Conservation (phyloP, 495 filamentous ascomycete species). For the Venustampulla echinocandica region DNA sequence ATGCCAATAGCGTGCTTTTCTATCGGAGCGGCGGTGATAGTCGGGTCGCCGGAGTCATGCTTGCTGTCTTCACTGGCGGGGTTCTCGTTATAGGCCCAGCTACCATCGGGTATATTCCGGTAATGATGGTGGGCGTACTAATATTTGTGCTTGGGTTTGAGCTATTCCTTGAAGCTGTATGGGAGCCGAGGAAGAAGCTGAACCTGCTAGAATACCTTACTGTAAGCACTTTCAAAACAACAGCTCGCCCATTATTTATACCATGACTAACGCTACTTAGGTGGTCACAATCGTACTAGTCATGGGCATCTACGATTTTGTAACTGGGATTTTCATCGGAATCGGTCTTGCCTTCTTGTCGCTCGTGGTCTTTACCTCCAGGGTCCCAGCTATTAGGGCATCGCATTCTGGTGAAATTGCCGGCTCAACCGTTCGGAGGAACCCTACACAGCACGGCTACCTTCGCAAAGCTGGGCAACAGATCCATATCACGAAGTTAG, state of each 20-base stretch:
- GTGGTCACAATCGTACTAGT: constrained; percentile 86
- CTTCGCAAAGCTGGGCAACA: constrained; percentile 77
- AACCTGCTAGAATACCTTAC: constrained; percentile 83
- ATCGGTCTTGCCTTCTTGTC: constrained; percentile 87
- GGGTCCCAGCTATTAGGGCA: constrained; percentile 76
- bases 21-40: constrained; percentile 84
- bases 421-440: constrained; percentile 83
- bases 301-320: constrained; percentile 96
- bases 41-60: constrained; percentile 75
- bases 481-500: constrained; percentile 81
- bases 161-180: constrained; percentile 75
- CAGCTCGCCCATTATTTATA: too few species aligned
- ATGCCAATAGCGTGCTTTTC: constrained; percentile 92
- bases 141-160: constrained; percentile 94
- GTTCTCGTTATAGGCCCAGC: constrained; percentile 77
- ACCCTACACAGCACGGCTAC: constrained; percentile 81
- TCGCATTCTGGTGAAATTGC: constrained; percentile 80
- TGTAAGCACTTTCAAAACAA: constrained; percentile 32
- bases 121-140: constrained; percentile 90
- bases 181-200: constrained; percentile 79
- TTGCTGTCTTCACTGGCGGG: constrained; percentile 69
- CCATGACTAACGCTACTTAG: constrained; percentile 33
- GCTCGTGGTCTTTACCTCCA: constrained; percentile 83
- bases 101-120: constrained; percentile 87
- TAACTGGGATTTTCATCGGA: constrained; percentile 83